Evolutionary conservation across 305 asterid species (phyloP).

Genomic region (Fraxinus sp.): DNA sequence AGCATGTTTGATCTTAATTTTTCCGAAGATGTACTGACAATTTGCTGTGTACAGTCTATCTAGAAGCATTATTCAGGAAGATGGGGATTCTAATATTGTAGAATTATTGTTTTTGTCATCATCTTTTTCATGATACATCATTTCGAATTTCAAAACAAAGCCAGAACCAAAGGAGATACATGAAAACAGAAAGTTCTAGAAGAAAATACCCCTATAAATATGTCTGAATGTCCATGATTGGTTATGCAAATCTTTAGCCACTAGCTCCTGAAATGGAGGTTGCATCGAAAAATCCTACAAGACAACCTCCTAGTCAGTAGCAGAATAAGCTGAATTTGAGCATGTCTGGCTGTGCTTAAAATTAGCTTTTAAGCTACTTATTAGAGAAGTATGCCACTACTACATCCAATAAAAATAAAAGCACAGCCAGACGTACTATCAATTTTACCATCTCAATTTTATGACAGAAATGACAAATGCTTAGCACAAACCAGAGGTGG

Average conservation of each 20-base stretch:
- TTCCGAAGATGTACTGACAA: not conserved
- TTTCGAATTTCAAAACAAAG: not conserved
- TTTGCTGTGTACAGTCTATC: not conserved
- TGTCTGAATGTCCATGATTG: slow-evolving; percentile 93
- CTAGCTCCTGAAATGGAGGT: slow-evolving; percentile 93
- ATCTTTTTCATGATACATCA: not conserved
- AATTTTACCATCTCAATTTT: slow-evolving; percentile 1
- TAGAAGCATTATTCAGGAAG: not conserved
- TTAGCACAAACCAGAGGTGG: slow-evolving; percentile 70
- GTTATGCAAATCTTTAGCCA: slow-evolving; percentile 89
- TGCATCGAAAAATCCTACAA: slow-evolving; percentile 91
- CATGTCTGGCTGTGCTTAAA: not conserved
- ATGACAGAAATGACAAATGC: not conserved
- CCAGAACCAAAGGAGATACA: not conserved
- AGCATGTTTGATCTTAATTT: not conserved
- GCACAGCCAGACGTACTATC: not conserved
- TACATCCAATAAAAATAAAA: not conserved
- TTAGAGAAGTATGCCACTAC: not conserved
- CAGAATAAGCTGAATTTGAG: slow-evolving; percentile 2
- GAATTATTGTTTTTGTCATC: not conserved
- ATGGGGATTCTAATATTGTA: not conserved
- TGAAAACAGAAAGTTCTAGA: not conserved
- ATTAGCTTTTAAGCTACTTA: not conserved
- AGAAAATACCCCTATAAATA: slow-evolving; percentile 72
- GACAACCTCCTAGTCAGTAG: slow-evolving; percentile 26